Base-by-base conservation (phyloP, 2,329 filamentous ascomycete species). In the Fusarium solani-melongenae region DNA sequence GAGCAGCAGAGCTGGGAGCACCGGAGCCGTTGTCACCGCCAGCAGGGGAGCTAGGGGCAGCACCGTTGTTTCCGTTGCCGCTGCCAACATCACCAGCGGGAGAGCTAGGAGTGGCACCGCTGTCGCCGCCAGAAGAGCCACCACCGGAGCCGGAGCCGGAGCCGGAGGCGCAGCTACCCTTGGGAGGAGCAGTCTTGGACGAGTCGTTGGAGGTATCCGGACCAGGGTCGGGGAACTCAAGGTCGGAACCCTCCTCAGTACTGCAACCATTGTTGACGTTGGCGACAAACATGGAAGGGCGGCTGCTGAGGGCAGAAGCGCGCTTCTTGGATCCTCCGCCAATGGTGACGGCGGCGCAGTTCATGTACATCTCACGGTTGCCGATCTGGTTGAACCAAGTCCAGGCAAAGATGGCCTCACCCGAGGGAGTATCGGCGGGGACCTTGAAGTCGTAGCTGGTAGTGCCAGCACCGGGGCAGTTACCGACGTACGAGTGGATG, bases 321-420 rank as follows among this genome's bases (percentile, higher is more conserved):
- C 83, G 82, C 79, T 83, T 82, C 62, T 66, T 71, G 57, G 79
- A 78, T 57, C 82, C 81, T 31, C 82, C 82, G 63, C 80, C 82
- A 79, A 95, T 91, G 70, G 88, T 90, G 76, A 95, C 88, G 60
- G 89, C 86, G 9, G 93, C 93, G 79, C 94, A 96, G 83, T 94
- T 94, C 92, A 94, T 94, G 88, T 96, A 96, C 89, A 93, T 93
- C 81, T 96, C 93, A 56, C 93, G 88, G 83, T 95, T 95, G 29
- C 93, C 93, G 44, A 92, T 82, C 73, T 90, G 85, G 85, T 94
- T 94, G 84, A 93, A 92, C 92, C 92, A 94, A 29, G 90, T 91
- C 94, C 94, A 96, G 39, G 91, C 90, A 59, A 95, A 88, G 51
- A 95, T 81, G 66, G 90, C 92, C 36, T 91, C 88, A 82, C 82